These are phyloP conservation scores for Fraxinus platypoda DNA, from an alignment of 305 asterid genomes.

Conservation along the genomic window DNA sequence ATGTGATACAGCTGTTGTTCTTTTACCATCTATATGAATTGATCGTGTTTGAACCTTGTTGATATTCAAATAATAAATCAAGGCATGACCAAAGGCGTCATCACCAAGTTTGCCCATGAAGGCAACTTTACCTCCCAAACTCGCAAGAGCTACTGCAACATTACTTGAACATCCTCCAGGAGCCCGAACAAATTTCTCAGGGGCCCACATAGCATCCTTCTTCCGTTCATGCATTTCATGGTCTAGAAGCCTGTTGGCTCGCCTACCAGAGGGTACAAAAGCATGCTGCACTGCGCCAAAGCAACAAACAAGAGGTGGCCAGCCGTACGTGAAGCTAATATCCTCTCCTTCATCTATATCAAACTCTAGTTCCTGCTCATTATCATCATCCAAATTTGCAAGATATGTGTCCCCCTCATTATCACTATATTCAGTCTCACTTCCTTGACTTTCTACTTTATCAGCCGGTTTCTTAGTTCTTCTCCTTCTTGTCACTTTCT, in stretches of 20 bases:
- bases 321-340: conserved; percentile 78
- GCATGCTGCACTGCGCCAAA: conserved; percentile 86
- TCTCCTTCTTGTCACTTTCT: conserved; percentile 54
- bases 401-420: conserved; percentile 41
- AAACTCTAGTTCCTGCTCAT: conserved; percentile 55
- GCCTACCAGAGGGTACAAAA: conserved; percentile 77
- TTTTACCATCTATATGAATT: conserved; percentile 59
- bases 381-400: conserved; percentile 40
- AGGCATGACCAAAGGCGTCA: conserved; percentile 73
- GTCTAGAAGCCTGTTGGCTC: conserved; percentile 74
- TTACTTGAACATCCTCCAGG: conserved; percentile 84
- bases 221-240: conserved; percentile 64
- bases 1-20: conserved; percentile 55
- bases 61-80: conserved; percentile 58
- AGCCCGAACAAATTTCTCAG: conserved; percentile 82
- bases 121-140: conserved; percentile 91
- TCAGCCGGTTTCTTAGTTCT: conserved; percentile 58
- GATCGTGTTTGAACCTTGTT: conserved; percentile 85
- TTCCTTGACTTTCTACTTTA: conserved; percentile 38
- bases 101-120: conserved; percentile 97
- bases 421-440: conserved; percentile 48
- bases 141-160: conserved; percentile 85
- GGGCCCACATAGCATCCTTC: conserved; percentile 69
- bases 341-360: conserved; percentile 72
- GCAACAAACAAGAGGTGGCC: conserved; percentile 97